Evolutionary conservation across 768 basidiomycete genomes (phyloP), one percentile per base, ranked within the genome.

Genomic region (Hypsizygus marmoreus): DNA sequence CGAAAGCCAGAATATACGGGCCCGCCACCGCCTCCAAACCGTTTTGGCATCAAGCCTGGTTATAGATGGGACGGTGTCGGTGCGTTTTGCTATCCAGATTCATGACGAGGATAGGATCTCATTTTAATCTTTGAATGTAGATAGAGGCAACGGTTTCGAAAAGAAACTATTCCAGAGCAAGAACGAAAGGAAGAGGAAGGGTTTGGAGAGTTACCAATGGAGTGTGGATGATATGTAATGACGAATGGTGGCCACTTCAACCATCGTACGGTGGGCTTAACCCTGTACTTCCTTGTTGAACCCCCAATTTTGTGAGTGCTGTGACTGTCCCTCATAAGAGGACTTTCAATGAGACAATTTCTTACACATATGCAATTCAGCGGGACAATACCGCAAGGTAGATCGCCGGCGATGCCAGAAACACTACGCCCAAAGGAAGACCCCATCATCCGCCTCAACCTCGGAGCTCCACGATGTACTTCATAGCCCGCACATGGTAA

Each of bases 31-130:
- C 87, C 93, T 11, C 95, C 95, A 6, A 98, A 99, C 69, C 84
- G 97, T 6, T 98, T 95, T 64, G 87, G 88, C 17, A 97, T 99
- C 52, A 87, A 80, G 53, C 97, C 97, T 19, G 97, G 97, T 0
- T 92, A 94, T 64, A 77, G 95, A 61, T 99, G 97, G 97, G 97
- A 99, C 63, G 97, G 97, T 22, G 97, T 98, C 52, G 95, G 95
- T 92, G 51, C 53, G 79, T 73, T 43, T 22, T 29, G 17, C 41
- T 35, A n/a, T n/a, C n/a, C n/a, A n/a, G n/a, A n/a, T n/a, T n/a
- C n/a, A n/a, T n/a, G n/a, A n/a, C n/a, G n/a, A n/a, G n/a, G n/a
- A n/a, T n/a, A n/a, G n/a, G n/a, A n/a, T n/a, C n/a, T n/a, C n/a
- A n/a, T n/a, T n/a, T n/a, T n/a, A n/a, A n/a, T n/a, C n/a, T n/a